phyloP scores from a whole-genome alignment of 2,329 filamentous ascomycete species.

The Harringtonia aguacate region DNA sequence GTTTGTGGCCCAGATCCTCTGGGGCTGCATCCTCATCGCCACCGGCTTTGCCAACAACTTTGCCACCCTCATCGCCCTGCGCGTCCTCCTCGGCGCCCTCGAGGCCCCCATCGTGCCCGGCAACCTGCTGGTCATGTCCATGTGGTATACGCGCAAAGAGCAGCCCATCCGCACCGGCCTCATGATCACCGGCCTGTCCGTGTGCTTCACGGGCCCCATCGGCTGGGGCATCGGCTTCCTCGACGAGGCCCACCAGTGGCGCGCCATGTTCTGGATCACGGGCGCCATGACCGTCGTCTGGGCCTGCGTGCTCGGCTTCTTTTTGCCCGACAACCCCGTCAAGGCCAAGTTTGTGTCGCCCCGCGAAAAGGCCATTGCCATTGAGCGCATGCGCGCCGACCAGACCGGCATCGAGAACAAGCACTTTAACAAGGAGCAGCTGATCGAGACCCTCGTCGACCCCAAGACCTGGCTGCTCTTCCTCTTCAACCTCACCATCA shows the following conservation, averaged over 20 bases:
- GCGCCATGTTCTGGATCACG: slow-evolving; percentile 18
- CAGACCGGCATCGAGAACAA: slow-evolving; percentile 20
- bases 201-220: not conserved
- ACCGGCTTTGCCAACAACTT: slow-evolving; percentile 19
- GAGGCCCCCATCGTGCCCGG: slow-evolving; percentile 20
- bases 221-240: slow-evolving; percentile 1
- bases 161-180: slow-evolving; percentile 17
- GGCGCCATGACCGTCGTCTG: slow-evolving; percentile 19
- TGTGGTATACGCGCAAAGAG: slow-evolving; percentile 20
- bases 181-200: not conserved
- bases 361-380: slow-evolving; percentile 17
- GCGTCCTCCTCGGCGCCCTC: slow-evolving; percentile 19
- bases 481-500: slow-evolving; percentile 8
- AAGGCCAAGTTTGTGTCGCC: slow-evolving; percentile 22
- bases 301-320: slow-evolving; percentile 15
- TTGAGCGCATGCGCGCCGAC: slow-evolving; percentile 23
- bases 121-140: slow-evolving; percentile 20
- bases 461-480: slow-evolving; percentile 11
- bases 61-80: slow-evolving; percentile 15
- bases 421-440: slow-evolving; percentile 4
- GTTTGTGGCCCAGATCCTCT: slow-evolving; percentile 14
- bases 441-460: slow-evolving; percentile 6
- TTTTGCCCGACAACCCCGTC: slow-evolving; percentile 24
- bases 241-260: slow-evolving; percentile 3
- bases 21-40: slow-evolving; percentile 17